Percentiles rank a stretch among this genome's conserved stretches.
Conservation (phyloP, 2,329 filamentous ascomycete genomes). For the Ophiostoma angusticollis region DNA sequence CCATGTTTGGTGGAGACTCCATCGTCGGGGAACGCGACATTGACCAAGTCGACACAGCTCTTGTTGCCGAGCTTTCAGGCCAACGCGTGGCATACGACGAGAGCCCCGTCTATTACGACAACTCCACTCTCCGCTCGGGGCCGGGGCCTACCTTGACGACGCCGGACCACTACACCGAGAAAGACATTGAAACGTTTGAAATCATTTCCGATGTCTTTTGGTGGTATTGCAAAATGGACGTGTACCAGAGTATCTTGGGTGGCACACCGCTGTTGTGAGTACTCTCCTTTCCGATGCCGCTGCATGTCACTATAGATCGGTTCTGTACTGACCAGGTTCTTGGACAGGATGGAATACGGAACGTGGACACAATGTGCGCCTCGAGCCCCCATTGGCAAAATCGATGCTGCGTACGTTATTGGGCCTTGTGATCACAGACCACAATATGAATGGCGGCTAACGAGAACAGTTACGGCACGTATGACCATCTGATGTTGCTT, state of each 20-base stretch:
- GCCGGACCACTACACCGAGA: slow-evolving; percentile 27
- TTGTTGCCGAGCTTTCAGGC: slow-evolving; percentile 31
- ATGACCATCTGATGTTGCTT: slow-evolving; percentile 75
- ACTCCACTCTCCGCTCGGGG: background rate
- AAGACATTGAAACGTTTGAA: slow-evolving; percentile 68
- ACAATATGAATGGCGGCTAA: too few relatives aligned
- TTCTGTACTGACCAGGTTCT: background rate
- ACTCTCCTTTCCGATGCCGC: too few relatives aligned
- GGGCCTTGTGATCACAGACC: too few relatives aligned
- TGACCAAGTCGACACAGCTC: slow-evolving; percentile 27
- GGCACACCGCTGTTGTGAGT: slow-evolving; percentile 76
- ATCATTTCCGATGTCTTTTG: slow-evolving; percentile 78
- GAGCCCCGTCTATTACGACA: slow-evolving; percentile 11
- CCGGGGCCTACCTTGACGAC: slow-evolving; percentile 6
- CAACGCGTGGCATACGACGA: slow-evolving; percentile 25
- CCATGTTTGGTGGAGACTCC: background rate
- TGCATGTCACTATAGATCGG: too few relatives aligned
- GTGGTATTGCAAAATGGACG: slow-evolving; percentile 94
- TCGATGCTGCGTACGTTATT: slow-evolving; percentile 53
- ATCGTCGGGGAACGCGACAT: slow-evolving; percentile 18
- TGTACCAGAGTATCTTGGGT: slow-evolving; percentile 79
- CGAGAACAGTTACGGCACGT: slow-evolving; percentile 59
- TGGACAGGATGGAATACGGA: slow-evolving; percentile 58
- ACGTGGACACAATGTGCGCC: slow-evolving; percentile 82
- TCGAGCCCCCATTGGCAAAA: slow-evolving; percentile 61